Evolutionary conservation across 2,329 filamentous ascomycete genomes (phyloP).

Genomic region (Exophiala aquamarina): DNA sequence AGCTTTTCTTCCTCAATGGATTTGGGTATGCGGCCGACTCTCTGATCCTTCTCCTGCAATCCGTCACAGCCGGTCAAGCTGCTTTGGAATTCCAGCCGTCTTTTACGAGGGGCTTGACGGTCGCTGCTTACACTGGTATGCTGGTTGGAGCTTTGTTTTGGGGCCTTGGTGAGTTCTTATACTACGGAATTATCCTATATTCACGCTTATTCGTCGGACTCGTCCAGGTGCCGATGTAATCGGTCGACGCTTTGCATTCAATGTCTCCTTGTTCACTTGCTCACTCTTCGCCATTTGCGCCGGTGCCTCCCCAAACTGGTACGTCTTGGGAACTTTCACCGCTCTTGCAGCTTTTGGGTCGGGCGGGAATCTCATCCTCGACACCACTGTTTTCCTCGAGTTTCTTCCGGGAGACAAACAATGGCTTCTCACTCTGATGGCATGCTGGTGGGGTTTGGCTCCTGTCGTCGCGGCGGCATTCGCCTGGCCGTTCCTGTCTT

Average conservation of each 20-base stretch:
- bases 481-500: slow-evolving; percentile 26
- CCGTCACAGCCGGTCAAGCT: slow-evolving; percentile 24
- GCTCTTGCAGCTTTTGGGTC: slow-evolving; percentile 35
- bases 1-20: slow-evolving; percentile 62
- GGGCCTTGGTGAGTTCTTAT: slow-evolving; percentile 60
- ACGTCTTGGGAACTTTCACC: slow-evolving; percentile 23
- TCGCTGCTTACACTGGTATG: slow-evolving; percentile 44
- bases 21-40: slow-evolving; percentile 52
- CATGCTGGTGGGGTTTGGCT: slow-evolving; percentile 36
- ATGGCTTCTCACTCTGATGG: slow-evolving; percentile 52
- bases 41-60: slow-evolving; percentile 32
- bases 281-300: slow-evolving; percentile 63
- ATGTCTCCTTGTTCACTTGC: slow-evolving; percentile 63
- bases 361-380: slow-evolving; percentile 31
- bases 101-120: slow-evolving; percentile 31
- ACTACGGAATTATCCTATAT: too few species aligned
- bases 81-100: slow-evolving; percentile 24
- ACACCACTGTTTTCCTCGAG: slow-evolving; percentile 55
- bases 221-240: slow-evolving; percentile 65
- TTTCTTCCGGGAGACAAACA: slow-evolving; percentile 59
- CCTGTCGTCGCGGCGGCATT: slow-evolving; percentile 25
- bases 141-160: slow-evolving; percentile 59
- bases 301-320: slow-evolving; percentile 63
- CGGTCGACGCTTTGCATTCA: slow-evolving; percentile 68
- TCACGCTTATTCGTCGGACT: too few species aligned